Evolutionary conservation across 139 green algal genomes (phyloP).

Genomic region (Closterium sp.): DNA sequence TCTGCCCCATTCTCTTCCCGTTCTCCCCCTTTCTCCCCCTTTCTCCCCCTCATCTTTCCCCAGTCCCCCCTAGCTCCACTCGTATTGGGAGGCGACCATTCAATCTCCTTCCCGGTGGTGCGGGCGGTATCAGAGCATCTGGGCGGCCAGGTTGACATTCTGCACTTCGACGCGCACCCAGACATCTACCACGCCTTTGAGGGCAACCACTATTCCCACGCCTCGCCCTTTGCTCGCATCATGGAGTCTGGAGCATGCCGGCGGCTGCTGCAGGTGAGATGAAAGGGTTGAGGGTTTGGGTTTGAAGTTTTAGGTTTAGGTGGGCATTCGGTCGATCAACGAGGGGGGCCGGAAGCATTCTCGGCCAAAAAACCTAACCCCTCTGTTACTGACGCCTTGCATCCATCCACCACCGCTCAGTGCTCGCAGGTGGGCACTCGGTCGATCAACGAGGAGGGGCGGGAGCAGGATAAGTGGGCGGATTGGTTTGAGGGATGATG

Average conservation of each 20-base stretch:
- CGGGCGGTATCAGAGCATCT: constrained; percentile 32
- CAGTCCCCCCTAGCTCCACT: constrained; percentile 36
- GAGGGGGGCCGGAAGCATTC: neutral
- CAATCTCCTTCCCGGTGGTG: constrained; percentile 31
- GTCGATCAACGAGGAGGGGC: constrained; percentile 30
- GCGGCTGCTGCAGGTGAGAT: constrained; percentile 34
- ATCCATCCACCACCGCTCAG: no score
- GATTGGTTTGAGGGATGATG: no score
- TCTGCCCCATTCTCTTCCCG: neutral
- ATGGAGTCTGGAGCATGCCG: constrained; percentile 33
- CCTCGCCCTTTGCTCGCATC: constrained; percentile 39
- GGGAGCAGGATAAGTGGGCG: neutral
- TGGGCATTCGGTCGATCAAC: constrained; percentile 29
- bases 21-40: neutral
- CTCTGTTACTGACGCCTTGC: no score
- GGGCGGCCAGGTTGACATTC: constrained; percentile 40
- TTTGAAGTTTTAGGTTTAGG: neutral
- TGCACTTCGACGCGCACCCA: constrained; percentile 48
- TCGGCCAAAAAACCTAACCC: no score
- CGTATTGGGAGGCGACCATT: constrained; percentile 42
- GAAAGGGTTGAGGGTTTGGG: neutral
- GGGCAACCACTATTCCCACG: constrained; percentile 44
- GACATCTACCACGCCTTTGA: constrained; percentile 51
- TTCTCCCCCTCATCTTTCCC: neutral
- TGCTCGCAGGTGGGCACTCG: constrained; percentile 8